Conservation (phyloP, 2,329 filamentous ascomycete species). For the Beauveria varroae region DNA sequence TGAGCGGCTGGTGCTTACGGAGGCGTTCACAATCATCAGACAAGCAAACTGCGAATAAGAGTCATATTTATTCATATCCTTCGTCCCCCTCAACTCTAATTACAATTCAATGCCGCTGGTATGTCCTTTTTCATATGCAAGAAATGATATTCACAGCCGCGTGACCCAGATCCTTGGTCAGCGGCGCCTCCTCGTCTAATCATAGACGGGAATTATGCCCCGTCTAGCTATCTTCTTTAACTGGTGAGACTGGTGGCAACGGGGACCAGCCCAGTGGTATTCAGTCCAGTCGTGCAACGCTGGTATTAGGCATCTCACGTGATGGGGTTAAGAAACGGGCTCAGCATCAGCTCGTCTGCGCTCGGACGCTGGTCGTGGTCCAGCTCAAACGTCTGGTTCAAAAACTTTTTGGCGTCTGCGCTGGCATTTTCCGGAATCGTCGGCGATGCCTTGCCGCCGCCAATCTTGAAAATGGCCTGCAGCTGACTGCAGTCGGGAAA, state of each 20-base stretch:
- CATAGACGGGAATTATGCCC: neutral
- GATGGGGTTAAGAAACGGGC: slow-evolving; percentile 71
- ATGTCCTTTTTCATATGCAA: neutral
- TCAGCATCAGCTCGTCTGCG: slow-evolving; percentile 81
- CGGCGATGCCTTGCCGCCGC: slow-evolving; percentile 76
- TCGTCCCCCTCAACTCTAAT: slow-evolving; percentile 2
- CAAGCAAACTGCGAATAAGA: neutral
- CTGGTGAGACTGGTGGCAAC: neutral
- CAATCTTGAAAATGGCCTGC: slow-evolving; percentile 98
- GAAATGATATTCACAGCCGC: slow-evolving; percentile 1
- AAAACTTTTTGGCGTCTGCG: slow-evolving; percentile 73
- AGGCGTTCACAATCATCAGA: neutral
- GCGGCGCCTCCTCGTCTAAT: neutral
- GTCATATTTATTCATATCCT: slow-evolving; percentile 1
- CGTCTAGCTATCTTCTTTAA: neutral
- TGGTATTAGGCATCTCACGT: slow-evolving; percentile 33
- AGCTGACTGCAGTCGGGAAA: slow-evolving; percentile 96
- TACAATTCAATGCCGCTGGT: neutral
- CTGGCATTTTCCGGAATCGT: slow-evolving; percentile 83
- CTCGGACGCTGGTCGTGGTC: slow-evolving; percentile 88
- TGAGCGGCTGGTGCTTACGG: neutral
- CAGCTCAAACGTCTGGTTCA: slow-evolving; percentile 87
- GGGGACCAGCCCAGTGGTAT: slow-evolving; percentile 1
- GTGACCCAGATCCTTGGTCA: neutral
- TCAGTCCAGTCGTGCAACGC: neutral